These are phyloP conservation scores for Cladochytrium replicatum DNA, from an alignment of 192 early-diverging fungal species.

Conservation along the genomic window DNA sequence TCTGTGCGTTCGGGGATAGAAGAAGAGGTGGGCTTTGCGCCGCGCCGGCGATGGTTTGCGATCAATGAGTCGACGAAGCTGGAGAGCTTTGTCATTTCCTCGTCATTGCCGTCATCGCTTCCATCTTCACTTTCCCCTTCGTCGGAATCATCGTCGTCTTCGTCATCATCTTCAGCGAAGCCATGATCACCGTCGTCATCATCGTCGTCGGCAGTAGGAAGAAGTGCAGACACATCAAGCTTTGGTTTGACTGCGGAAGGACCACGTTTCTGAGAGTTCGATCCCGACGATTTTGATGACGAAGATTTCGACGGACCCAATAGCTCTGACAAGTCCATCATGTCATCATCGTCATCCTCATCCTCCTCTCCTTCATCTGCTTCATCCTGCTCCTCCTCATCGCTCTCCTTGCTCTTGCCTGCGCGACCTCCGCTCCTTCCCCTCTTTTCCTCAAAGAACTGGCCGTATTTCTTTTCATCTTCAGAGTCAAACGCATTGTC, in stretches of 20 bases:
- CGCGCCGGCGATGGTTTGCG: constrained; percentile 34
- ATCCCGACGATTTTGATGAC: not conserved
- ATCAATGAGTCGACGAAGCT: constrained; percentile 49
- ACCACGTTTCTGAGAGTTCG: constrained; percentile 2
- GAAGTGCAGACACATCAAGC: constrained; percentile 3
- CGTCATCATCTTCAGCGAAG: constrained; percentile 3
- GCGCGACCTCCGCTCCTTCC: constrained; percentile 17
- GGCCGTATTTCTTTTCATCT: constrained; percentile 76
- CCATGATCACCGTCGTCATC: not conserved
- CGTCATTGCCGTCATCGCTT: constrained; percentile 15
- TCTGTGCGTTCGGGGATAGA: constrained; percentile 54
- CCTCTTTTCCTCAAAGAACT: constrained; percentile 41
- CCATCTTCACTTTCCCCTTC: constrained; percentile 8
- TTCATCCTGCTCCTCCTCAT: constrained; percentile 21
- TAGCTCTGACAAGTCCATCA: constrained; percentile 41
- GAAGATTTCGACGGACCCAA: constrained; percentile 2
- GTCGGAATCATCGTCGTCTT: constrained; percentile 3
- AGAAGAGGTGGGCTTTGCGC: constrained; percentile 23
- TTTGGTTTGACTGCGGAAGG: constrained; percentile 1
- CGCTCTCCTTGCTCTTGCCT: constrained; percentile 24
- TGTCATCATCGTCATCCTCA: constrained; percentile 35
- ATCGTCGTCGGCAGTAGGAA: constrained; percentile 10
- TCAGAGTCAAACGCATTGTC: constrained; percentile 81
- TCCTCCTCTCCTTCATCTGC: no score
- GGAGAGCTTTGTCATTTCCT: constrained; percentile 6